Evolutionary conservation across 164 flowering plant species (phyloP), one percentile per base, ranked within the genome.

Genomic region (Litsea cubeba): DNA sequence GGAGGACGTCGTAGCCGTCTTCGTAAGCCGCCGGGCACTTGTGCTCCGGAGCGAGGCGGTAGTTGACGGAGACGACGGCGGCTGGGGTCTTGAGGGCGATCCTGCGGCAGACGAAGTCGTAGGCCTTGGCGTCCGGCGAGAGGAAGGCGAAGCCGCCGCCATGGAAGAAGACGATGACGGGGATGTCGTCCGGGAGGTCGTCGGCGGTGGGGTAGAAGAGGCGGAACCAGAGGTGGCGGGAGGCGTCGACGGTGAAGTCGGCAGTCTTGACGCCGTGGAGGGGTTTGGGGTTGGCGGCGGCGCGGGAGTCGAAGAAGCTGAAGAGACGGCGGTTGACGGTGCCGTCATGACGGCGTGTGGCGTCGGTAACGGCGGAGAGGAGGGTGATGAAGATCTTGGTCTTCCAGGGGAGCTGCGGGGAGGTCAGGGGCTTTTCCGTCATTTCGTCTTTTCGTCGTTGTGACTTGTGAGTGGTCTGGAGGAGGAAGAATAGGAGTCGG

Each of bases 11-110:
- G 50, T 79, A 57, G 1, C 82, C 83, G 67, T 85, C 86, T 4
- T 85, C 84, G 83, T 83, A 82, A 7, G 66, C 76, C 1, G 71
- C 50, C 0, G 85, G 87, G 30, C 30, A 77, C 5, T 75, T 68
- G 63, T 81, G 72, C 57, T 84, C 87, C 6, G 84, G 85, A 12
- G 84, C 11, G 18, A 79, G 81, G 17, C 85, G 82, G 80, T 85
- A 85, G 69, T 80, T 79, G 68, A 81, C 87, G 0, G 85, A 83
- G 67, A 85, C 71, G 20, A 81, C 68, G 17, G 79, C 66, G 12
- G 80, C 84, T 5, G 51, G 75, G 64, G 79, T 8, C 4, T 63
- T 25, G 0, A n/a, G 3, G 10, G 83, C 77, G 50, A 83, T 50
- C 3, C 70, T 65, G n/a, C 81, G 75, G 73, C 84, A 79, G 50